Percentiles rank a stretch among this genome's conserved stretches.
phyloP scores from a whole-genome alignment of 495 filamentous ascomycete genomes.

The Clohesyomyces aquaticus region DNA sequence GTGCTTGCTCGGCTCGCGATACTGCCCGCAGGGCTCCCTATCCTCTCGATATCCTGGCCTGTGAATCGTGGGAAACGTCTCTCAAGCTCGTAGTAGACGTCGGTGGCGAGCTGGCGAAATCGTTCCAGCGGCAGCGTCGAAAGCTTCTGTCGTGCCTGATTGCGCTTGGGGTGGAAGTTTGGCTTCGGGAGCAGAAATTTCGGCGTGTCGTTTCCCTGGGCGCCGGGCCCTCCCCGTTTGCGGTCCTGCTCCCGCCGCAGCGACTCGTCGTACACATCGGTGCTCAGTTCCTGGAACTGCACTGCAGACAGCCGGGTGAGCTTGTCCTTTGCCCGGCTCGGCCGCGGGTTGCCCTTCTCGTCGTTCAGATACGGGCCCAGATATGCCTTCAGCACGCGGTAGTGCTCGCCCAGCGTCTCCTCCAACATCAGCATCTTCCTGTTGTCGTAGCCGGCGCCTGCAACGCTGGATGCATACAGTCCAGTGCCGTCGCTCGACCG shows the following conservation, averaged over 20 bases:
- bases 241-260: slow-evolving; percentile 75
- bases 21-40: slow-evolving; percentile 68
- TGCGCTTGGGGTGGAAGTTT: slow-evolving; percentile 93
- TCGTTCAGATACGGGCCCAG: slow-evolving; percentile 71
- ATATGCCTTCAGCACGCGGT: slow-evolving; percentile 76
- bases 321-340: slow-evolving; percentile 91
- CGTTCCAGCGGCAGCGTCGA: slow-evolving; percentile 80
- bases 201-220: slow-evolving; percentile 61
- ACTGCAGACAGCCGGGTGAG: slow-evolving; percentile 82
- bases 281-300: slow-evolving; percentile 96
- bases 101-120: slow-evolving; percentile 89
- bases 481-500: slow-evolving; percentile 76
- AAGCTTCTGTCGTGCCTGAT: slow-evolving; percentile 92
- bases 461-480: slow-evolving; percentile 65
- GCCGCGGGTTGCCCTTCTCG: slow-evolving; percentile 71
- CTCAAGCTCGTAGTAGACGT: slow-evolving; percentile 94
- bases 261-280: slow-evolving; percentile 95
- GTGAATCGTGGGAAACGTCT: slow-evolving; percentile 84
- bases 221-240: slow-evolving; percentile 43
- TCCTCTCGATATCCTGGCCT: slow-evolving; percentile 65
- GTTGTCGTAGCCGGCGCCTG: slow-evolving; percentile 42
- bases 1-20: slow-evolving; percentile 58
- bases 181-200: slow-evolving; percentile 76
- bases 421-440: slow-evolving; percentile 61
- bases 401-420: slow-evolving; percentile 77